A percentile compares a stretch with the other conserved stretches of the same genome.
Evolutionary conservation across 2,329 filamentous ascomycete species (phyloP).

Genomic region (Scleromitrula shiraiana): DNA sequence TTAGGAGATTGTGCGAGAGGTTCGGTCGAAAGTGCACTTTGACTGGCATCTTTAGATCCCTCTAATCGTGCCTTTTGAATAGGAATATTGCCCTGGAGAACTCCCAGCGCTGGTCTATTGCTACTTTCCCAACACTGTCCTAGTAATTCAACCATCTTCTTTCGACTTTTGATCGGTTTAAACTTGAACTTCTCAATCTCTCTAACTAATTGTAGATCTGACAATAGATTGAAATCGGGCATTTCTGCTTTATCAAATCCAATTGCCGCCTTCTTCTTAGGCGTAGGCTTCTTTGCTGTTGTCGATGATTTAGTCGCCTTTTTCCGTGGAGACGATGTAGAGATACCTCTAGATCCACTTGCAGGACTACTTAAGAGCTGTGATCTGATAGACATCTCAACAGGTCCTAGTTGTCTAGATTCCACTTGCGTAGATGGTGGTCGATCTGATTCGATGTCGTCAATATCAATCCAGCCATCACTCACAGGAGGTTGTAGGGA

Average conservation of each 20-base stretch:
- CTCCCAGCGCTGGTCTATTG: slow-evolving; percentile 28
- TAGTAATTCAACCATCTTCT: slow-evolving; percentile 61
- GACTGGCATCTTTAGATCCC: neutral
- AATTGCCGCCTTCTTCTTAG: neutral
- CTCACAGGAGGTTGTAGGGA: neutral
- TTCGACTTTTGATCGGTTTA: slow-evolving; percentile 60
- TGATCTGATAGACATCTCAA: slow-evolving; percentile 14
- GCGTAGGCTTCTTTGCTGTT: slow-evolving; percentile 7
- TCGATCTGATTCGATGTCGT: slow-evolving; percentile 9
- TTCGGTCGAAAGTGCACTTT: slow-evolving; percentile 13
- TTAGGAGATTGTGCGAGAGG: slow-evolving; percentile 27
- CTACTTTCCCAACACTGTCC: slow-evolving; percentile 64
- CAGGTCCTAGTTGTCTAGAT: slow-evolving; percentile 5
- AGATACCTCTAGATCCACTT: neutral
- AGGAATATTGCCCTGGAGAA: slow-evolving; percentile 20
- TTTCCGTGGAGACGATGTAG: neutral
- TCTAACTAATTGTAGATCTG: slow-evolving; percentile 53
- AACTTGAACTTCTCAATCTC: slow-evolving; percentile 61
- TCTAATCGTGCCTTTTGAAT: neutral
- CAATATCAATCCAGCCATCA: slow-evolving; percentile 24
- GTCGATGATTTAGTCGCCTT: slow-evolving; percentile 5
- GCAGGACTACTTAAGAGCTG: slow-evolving; percentile 14
- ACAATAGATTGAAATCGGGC: slow-evolving; percentile 54
- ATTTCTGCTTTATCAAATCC: neutral
- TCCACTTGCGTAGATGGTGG: slow-evolving; percentile 7